Percentiles rank a stretch among this genome's conserved stretches.
phyloP scores from a whole-genome alignment of 257 asterid species.

The Cruciata laevipes region DNA sequence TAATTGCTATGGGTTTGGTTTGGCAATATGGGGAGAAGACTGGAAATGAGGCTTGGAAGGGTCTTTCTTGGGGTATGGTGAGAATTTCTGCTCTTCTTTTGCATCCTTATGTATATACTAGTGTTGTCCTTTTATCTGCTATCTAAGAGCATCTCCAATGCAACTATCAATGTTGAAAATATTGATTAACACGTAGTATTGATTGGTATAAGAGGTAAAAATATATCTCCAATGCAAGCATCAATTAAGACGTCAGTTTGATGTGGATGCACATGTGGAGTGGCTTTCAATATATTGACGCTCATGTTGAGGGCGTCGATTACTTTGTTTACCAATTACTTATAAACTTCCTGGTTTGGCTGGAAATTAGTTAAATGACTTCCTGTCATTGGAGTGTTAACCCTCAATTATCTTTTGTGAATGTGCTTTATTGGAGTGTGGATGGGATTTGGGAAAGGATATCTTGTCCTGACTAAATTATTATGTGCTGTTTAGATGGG shows the following conservation, averaged over 20 bases:
- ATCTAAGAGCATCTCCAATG: no score
- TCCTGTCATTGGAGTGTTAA: neutral
- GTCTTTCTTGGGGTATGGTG: constrained; percentile 99
- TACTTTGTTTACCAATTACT: no score
- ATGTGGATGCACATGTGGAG: no score
- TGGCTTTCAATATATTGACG: no score
- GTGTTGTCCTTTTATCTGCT: neutral
- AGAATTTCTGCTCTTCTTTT: constrained; percentile 15
- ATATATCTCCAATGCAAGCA: no score
- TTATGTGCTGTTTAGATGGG: neutral
- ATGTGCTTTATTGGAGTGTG: neutral
- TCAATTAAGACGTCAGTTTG: no score
- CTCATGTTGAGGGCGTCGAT: no score
- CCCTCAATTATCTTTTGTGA: neutral
- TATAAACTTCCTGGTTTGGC: neutral
- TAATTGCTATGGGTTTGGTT: constrained; percentile 85
- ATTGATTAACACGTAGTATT: no score
- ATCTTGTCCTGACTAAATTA: neutral
- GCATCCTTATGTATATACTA: neutral
- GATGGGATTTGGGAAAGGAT: neutral
- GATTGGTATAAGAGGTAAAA: no score
- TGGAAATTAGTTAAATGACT: neutral
- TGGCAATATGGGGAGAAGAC: constrained; percentile 91
- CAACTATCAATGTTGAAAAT: no score
- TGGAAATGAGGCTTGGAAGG: constrained; percentile 93